Evolutionary conservation across 2,329 filamentous ascomycete genomes (phyloP).

Genomic region (Sporothrix mexicana): DNA sequence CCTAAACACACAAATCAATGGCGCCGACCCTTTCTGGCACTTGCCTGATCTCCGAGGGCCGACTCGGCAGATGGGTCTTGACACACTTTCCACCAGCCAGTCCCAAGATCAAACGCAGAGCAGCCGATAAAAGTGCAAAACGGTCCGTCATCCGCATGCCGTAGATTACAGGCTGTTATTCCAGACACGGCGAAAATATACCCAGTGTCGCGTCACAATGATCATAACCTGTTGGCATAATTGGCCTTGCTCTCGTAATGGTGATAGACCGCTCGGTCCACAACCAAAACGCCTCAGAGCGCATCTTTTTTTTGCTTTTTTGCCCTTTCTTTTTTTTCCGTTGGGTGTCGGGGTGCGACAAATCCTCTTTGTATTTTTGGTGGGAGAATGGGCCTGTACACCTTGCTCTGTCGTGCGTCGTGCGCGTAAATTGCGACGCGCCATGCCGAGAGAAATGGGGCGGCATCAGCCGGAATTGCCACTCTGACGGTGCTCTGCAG

Average conservation of each 20-base stretch:
- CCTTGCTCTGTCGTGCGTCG: conserved; percentile 9
- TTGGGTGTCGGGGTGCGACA: not conserved
- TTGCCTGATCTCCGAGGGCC: conserved; percentile 16
- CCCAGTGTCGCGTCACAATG: conserved; percentile 13
- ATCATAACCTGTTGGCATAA: not conserved
- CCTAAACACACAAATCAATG: not conserved
- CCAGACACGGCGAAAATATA: no score
- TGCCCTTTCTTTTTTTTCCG: no score
- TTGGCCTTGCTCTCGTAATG: not conserved
- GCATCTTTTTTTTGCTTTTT: not conserved
- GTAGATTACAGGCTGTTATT: no score
- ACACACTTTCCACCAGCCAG: no score
- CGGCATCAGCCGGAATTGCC: conserved; percentile 30
- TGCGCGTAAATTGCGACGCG: conserved; percentile 29
- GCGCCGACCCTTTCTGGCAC: conserved; percentile 18
- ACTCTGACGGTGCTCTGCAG: conserved; percentile 16
- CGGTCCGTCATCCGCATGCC: no score
- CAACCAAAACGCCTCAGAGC: not conserved
- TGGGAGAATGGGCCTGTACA: not conserved
- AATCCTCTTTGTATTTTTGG: not conserved
- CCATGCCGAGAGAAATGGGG: conserved; percentile 31
- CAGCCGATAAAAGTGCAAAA: no score
- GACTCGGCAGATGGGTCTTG: conserved; percentile 27
- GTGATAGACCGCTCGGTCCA: not conserved
- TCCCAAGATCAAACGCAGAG: no score